Conservation (phyloP, 768 basidiomycete species). For the Melanogaster broomeanus region DNA sequence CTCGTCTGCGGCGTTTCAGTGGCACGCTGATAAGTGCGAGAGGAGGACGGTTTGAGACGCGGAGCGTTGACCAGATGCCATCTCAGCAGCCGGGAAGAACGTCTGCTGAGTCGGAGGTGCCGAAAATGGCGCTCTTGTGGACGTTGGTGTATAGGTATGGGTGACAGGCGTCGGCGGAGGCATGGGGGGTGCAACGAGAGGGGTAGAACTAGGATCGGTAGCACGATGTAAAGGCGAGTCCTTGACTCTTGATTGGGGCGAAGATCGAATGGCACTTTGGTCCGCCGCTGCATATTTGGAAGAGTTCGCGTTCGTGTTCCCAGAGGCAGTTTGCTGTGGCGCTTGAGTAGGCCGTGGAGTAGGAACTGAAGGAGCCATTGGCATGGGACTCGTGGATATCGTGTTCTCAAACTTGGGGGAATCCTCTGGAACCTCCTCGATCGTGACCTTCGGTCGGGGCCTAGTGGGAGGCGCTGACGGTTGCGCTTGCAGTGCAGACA, state of each 20-base stretch:
- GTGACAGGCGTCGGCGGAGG: conserved; percentile 16
- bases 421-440: conserved; percentile 31
- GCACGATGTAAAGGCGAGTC: conserved; percentile 16
- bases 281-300: conserved; percentile 9
- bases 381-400: neutral
- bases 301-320: conserved; percentile 1
- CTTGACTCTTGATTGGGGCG: conserved; percentile 22
- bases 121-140: conserved; percentile 21
- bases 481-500: conserved; percentile 9
- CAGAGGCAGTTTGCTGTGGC: conserved; percentile 3
- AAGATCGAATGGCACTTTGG: conserved; percentile 12
- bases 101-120: conserved; percentile 23
- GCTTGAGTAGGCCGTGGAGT: conserved; percentile 9
- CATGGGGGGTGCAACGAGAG: conserved; percentile 13
- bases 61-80: conserved; percentile 18
- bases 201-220: conserved; percentile 6
- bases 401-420: conserved; percentile 14
- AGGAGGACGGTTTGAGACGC: conserved; percentile 12
- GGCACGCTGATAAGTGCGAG: conserved; percentile 27
- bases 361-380: conserved; percentile 5
- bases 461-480: conserved; percentile 6
- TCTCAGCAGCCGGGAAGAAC: conserved; percentile 6
- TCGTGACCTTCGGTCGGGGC: conserved; percentile 27
- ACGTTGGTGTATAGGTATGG: conserved; percentile 1
- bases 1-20: conserved; percentile 22